A percentile compares a stretch with the other conserved stretches of the same genome.
phyloP scores from a whole-genome alignment of 73 alveolate species.

The Paramecium bursaria region DNA sequence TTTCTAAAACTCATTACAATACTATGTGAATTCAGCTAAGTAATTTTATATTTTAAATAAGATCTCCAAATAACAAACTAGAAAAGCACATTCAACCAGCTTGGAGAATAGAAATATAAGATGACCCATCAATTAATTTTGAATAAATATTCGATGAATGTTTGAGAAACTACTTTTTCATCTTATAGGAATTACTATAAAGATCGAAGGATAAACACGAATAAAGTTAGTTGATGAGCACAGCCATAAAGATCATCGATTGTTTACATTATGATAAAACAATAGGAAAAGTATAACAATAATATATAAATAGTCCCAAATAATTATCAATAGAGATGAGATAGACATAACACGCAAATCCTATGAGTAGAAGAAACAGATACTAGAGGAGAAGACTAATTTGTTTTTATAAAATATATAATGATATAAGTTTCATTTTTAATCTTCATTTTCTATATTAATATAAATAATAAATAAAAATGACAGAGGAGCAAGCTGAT shows the following conservation, averaged over 20 bases:
- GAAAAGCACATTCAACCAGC: neutral
- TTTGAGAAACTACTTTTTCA: slow-evolving; percentile 22
- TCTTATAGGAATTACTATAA: neutral
- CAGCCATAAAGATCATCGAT: too few relatives aligned
- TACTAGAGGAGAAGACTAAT: too few relatives aligned
- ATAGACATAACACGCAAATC: too few relatives aligned
- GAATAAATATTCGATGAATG: neutral
- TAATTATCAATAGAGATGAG: too few relatives aligned
- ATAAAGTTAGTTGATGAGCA: too few relatives aligned
- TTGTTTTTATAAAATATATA: too few relatives aligned
- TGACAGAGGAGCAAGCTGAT: slow-evolving; percentile 61
- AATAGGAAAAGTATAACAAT: too few relatives aligned
- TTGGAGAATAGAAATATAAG: slow-evolving; percentile 11
- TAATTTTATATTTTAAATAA: neutral
- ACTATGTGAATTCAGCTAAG: neutral
- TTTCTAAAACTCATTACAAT: neutral
- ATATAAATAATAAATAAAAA: neutral
- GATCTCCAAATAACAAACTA: neutral
- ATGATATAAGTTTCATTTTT: too few relatives aligned
- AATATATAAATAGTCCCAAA: too few relatives aligned
- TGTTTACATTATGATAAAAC: too few relatives aligned
- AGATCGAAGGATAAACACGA: neutral
- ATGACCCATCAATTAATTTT: neutral
- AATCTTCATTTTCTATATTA: slow-evolving; percentile 21
- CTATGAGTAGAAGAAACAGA: too few relatives aligned